Percentiles rank a stretch among this genome's conserved stretches.
phyloP scores from a whole-genome alignment of 352 stramenopile species.

The Pythium periplocum region DNA sequence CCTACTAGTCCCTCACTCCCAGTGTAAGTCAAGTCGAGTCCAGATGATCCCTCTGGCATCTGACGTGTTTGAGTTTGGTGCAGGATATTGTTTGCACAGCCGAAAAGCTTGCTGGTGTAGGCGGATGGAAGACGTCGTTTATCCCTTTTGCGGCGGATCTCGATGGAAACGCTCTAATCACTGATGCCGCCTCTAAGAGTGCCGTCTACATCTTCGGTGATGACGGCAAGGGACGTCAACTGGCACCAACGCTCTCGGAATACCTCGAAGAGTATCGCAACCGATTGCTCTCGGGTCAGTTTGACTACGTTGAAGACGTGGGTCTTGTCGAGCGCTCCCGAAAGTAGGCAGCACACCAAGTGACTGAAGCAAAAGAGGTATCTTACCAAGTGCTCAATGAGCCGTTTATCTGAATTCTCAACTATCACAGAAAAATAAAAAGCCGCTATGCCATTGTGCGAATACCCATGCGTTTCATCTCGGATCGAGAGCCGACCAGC shows the following conservation, averaged over 20 bases:
- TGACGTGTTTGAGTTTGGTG: too few species aligned
- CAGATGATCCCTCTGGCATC: too few species aligned
- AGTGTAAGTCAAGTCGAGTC: too few species aligned
- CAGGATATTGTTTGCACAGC: conserved; percentile 56
- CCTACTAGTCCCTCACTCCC: too few species aligned
- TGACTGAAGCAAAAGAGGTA: neutral
- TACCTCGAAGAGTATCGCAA: conserved; percentile 81
- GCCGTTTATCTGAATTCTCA: neutral
- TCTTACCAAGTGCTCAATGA: too few species aligned
- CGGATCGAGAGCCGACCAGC: conserved; percentile 17
- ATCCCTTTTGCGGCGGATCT: conserved; percentile 71
- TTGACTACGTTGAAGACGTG: conserved; percentile 81
- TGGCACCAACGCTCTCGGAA: conserved; percentile 50
- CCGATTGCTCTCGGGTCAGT: conserved; percentile 72
- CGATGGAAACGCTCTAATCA: conserved; percentile 61
- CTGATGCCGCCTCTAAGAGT: conserved; percentile 40
- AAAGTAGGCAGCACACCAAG: conserved; percentile 25
- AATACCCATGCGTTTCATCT: conserved; percentile 74
- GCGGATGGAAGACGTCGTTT: conserved; percentile 52
- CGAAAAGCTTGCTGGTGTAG: conserved; percentile 38
- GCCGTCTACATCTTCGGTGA: conserved; percentile 68
- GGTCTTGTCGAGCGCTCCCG: conserved; percentile 69
- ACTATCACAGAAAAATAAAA: conserved; percentile 7
- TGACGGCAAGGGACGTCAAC: conserved; percentile 44
- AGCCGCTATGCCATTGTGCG: conserved; percentile 34